A percentile compares a stretch with the other conserved stretches of the same genome.
Conservation (phyloP, 169 alveolate genomes). For the Ichthyophthirius multifiliis region DNA sequence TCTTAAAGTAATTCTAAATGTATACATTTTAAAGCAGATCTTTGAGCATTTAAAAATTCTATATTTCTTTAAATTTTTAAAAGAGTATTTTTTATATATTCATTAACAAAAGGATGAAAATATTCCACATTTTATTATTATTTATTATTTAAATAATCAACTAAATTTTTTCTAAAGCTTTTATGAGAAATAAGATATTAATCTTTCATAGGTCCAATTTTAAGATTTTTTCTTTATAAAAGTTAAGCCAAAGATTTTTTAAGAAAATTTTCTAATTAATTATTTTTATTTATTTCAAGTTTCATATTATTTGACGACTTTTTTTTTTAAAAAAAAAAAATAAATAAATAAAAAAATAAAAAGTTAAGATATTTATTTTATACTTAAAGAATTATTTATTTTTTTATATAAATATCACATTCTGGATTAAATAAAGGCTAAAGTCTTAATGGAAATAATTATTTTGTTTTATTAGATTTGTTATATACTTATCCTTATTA, state of each 20-base stretch:
- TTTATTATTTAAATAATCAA: background rate
- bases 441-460: background rate
- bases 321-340: background rate
- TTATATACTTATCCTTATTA: background rate
- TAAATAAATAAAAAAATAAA: too few relatives aligned
- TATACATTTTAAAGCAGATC: too few relatives aligned
- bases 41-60: too few relatives aligned
- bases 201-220: conserved; percentile 8
- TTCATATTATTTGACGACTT: background rate
- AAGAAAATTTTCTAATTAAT: background rate
- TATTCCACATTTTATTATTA: too few relatives aligned
- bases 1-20: too few relatives aligned
- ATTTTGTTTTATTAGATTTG: background rate
- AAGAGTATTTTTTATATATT: too few relatives aligned
- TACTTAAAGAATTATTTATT: too few relatives aligned
- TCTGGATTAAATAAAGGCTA: background rate
- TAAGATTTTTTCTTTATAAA: background rate
- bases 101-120: too few relatives aligned
- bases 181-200: background rate
- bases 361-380: too few relatives aligned
- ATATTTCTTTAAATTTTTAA: too few relatives aligned
- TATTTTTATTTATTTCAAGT: background rate
- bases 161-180: background rate
- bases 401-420: too few relatives aligned
- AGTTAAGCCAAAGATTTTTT: background rate